These are phyloP conservation scores for Xanthoconium purpureum DNA, from an alignment of 768 basidiomycete species.

Conservation along the genomic window DNA sequence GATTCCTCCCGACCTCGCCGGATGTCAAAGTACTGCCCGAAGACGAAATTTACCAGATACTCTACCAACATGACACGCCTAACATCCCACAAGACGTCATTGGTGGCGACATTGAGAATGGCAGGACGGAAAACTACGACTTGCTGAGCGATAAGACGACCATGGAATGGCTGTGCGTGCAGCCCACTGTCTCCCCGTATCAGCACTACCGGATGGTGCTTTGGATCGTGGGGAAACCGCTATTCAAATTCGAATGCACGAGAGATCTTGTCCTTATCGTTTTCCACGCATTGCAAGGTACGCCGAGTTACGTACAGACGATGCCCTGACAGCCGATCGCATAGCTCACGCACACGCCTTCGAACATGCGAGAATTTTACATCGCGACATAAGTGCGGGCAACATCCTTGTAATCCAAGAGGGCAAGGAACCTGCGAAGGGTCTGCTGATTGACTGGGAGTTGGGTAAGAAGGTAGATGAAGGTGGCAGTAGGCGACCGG, in stretches of 20 bases:
- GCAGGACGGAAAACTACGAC: neutral
- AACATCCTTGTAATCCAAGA: constrained; percentile 23
- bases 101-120: neutral
- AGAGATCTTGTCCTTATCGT: neutral
- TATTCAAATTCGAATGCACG: neutral
- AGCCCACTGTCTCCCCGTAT: neutral
- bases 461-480: neutral
- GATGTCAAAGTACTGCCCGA: neutral
- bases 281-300: neutral
- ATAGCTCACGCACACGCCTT: constrained; percentile 24
- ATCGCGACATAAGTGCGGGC: constrained; percentile 28
- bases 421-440: too few species aligned
- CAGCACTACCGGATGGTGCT: constrained; percentile 2
- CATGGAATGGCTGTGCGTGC: neutral
- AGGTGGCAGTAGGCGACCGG: neutral
- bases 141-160: neutral
- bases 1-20: neutral
- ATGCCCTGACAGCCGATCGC: neutral
- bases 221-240: neutral
- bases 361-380: constrained; percentile 14
- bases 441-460: constrained; percentile 29
- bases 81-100: neutral
- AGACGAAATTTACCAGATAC: constrained; percentile 5
- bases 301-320: neutral
- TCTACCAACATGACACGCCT: neutral